Percentiles rank a stretch among this genome's conserved stretches.
Evolutionary conservation across 164 flowering plant genomes (phyloP).

Genomic region (Platanus orientalis): DNA sequence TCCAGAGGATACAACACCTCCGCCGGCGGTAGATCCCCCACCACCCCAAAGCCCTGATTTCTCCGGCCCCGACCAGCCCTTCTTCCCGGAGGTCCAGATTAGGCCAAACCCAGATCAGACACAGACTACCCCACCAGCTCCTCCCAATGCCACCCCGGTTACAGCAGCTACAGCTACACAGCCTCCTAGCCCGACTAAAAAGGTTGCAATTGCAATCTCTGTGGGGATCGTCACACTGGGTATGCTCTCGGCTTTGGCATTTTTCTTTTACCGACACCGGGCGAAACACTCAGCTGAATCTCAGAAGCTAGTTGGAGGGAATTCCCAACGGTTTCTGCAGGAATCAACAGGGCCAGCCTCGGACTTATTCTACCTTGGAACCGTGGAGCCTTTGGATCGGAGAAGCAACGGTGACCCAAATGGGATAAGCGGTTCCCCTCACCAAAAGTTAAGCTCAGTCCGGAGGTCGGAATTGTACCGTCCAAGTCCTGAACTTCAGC

Average conservation of each 20-base stretch:
- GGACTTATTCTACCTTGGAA: conserved; percentile 74
- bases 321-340: conserved; percentile 25
- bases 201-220: conserved; percentile 62
- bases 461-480: conserved; percentile 60
- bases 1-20: conserved; percentile 51
- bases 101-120: conserved; percentile 35
- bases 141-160: conserved; percentile 29
- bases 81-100: conserved; percentile 65
- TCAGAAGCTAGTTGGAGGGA: conserved; percentile 54
- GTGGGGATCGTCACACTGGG: conserved; percentile 75
- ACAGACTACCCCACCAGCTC: conserved; percentile 26
- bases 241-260: conserved; percentile 70
- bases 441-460: conserved; percentile 48
- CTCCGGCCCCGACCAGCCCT: conserved; percentile 58
- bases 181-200: conserved; percentile 47
- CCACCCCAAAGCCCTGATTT: conserved; percentile 25
- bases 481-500: conserved; percentile 96
- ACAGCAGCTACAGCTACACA: conserved; percentile 44
- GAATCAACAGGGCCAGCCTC: conserved; percentile 43
- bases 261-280: conserved; percentile 58
- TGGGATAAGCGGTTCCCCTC: conserved; percentile 50
- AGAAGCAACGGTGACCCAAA: conserved; percentile 23
- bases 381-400: conserved; percentile 55
- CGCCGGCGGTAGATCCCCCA: conserved; percentile 49
- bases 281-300: conserved; percentile 45